Percentiles rank a stretch among this genome's conserved stretches.
Evolutionary conservation across 2,329 filamentous ascomycete genomes (phyloP).

Genomic region (Sclerotinia borealis): DNA sequence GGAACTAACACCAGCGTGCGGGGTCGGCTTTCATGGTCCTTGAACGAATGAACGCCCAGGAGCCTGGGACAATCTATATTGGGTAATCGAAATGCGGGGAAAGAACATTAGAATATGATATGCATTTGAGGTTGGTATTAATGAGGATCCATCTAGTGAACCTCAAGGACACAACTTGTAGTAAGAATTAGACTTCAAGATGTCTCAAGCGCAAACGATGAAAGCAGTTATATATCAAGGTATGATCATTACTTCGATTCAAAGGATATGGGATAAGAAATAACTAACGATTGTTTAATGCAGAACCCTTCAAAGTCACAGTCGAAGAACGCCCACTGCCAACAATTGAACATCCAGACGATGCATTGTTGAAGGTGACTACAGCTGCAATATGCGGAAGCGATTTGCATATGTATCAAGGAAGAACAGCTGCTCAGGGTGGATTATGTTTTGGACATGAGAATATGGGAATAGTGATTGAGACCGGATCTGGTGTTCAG

Average conservation of each 20-base stretch:
- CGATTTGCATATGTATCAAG: slow-evolving; percentile 55
- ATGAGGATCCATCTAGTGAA: background rate
- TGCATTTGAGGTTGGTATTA: background rate
- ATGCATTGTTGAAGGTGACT: slow-evolving; percentile 39
- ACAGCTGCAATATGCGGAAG: slow-evolving; percentile 31
- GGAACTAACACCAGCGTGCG: background rate
- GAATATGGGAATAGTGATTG: slow-evolving; percentile 71
- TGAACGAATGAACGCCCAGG: background rate
- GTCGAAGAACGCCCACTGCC: slow-evolving; percentile 54
- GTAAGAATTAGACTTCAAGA: background rate
- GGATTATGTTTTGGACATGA: slow-evolving; percentile 71
- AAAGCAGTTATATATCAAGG: slow-evolving; percentile 10
- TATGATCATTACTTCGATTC: background rate
- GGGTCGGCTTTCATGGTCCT: background rate
- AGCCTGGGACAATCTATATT: background rate
- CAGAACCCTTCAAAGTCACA: slow-evolving; percentile 40
- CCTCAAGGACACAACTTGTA: background rate
- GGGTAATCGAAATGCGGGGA: background rate
- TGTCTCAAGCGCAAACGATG: slow-evolving; percentile 8
- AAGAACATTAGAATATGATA: background rate
- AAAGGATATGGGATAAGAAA: background rate
- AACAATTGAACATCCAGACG: slow-evolving; percentile 46
- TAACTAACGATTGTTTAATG: background rate
- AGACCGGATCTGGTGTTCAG: slow-evolving; percentile 61
- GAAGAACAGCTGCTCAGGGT: slow-evolving; percentile 54